Evolutionary conservation across 2,329 filamentous ascomycete species (phyloP), one percentile per base, ranked within the genome.

Genomic region (Ascochyta koolunga): DNA sequence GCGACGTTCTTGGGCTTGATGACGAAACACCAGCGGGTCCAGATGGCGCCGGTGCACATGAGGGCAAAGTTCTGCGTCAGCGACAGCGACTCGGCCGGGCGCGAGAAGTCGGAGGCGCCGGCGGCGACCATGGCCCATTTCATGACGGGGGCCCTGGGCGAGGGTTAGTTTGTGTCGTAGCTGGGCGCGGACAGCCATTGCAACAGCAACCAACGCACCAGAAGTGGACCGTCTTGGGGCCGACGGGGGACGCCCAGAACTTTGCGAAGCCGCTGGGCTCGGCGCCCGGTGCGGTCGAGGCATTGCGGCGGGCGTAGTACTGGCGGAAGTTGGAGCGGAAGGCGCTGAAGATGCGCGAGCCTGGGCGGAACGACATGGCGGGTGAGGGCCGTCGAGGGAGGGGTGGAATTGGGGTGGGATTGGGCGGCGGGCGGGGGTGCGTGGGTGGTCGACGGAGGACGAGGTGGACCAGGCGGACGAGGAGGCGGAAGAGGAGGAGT

Each of bases 1-100:
- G 97, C 89, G 71, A 92, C 80, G 83, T 99, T 99, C 78, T 87
- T 87, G 53, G 95, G 95, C 78, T 87, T 92, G 79, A 99, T 99
- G 77, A 99, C 89, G 74, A 98, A 83, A 83, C 95, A 99, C 95
- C 95, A 99, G 65, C 95, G 86, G 39, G 95, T 99, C 95, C 95
- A 99, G 83, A 99, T 99, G 62, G 89, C 79, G 64, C 95, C 95
- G 9, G 95, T 99, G 67, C 87, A 87, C 73, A 91, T 95, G 66
- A 99, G 85, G 55, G 95, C 93, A 44, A 82, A 82, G 80, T 98
- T 99, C 79, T 97, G 93, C 25, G 90, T 95, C 59, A 97, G 81
- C 35, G 93, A 97, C 65, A 99, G 90, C 77, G 92, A 91, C 77
- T 96, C 90, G 60, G 90, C 91, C 27, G 95, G 95, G 66, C 95